phyloP scores from a whole-genome alignment of 2,329 filamentous ascomycete genomes.

The Tolypocladium amazonense region DNA sequence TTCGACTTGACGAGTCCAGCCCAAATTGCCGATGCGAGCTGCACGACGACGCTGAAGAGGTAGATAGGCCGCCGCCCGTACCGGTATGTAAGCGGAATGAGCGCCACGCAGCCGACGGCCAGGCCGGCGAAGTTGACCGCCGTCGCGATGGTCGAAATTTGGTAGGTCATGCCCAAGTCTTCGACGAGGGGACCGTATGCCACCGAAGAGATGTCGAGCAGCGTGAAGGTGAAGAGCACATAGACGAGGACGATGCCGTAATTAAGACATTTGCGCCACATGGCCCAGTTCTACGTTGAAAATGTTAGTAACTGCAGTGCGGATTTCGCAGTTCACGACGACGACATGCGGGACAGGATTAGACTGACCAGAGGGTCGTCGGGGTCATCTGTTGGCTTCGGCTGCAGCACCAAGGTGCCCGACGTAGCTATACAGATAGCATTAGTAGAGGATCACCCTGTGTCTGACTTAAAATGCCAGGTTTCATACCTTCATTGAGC shows the following conservation, averaged over 20 bases:
- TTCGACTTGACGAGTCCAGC: conserved; percentile 27
- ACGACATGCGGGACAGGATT: background rate
- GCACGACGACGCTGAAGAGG: conserved; percentile 23
- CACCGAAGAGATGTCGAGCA: background rate
- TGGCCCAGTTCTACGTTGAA: background rate
- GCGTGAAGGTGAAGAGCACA: background rate
- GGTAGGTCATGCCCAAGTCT: background rate
- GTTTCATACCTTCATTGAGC: background rate
- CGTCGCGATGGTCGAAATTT: background rate
- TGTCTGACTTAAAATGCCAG: background rate
- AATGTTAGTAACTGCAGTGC: background rate
- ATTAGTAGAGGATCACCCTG: background rate
- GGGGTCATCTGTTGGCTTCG: background rate
- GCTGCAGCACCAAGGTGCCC: background rate
- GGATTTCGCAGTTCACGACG: background rate
- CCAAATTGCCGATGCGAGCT: conserved; percentile 27
- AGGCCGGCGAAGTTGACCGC: conserved; percentile 7
- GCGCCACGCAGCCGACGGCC: conserved; percentile 9
- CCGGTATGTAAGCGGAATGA: conserved; percentile 12
- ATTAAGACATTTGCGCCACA: background rate
- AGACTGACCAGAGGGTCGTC: conserved; percentile 1
- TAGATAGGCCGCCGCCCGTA: conserved; percentile 13
- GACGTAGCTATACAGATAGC: background rate
- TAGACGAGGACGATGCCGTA: background rate
- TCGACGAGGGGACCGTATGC: background rate